phyloP scores from a whole-genome alignment of 169 alveolate species.

The Plasmodium billcollinsi region DNA sequence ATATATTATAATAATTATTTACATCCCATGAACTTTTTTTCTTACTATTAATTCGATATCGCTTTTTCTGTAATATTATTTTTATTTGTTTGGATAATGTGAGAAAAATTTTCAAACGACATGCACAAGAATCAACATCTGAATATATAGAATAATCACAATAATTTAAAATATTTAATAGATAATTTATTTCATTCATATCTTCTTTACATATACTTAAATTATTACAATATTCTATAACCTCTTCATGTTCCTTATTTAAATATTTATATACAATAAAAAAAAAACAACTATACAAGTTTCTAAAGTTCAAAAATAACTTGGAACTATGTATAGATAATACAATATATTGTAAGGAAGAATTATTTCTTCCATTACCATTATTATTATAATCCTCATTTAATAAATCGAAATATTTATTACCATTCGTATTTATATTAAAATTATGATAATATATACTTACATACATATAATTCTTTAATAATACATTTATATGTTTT shows the following conservation, averaged over 20 bases:
- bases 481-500: constrained; percentile 63
- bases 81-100: constrained; percentile 64
- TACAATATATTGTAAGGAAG: constrained; percentile 66
- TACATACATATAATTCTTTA: constrained; percentile 75
- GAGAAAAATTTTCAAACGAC: constrained; percentile 67
- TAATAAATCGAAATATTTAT: constrained; percentile 63
- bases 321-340: constrained; percentile 71
- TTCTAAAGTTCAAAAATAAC: constrained; percentile 52
- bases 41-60: constrained; percentile 17
- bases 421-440: constrained; percentile 40
- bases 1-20: constrained; percentile 65
- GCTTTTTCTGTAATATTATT: constrained; percentile 46
- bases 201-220: constrained; percentile 73
- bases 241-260: constrained; percentile 72
- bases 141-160: constrained; percentile 61
- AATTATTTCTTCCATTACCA: neutral
- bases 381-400: constrained; percentile 9
- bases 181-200: constrained; percentile 68
- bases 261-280: constrained; percentile 72
- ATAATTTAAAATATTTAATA: constrained; percentile 66
- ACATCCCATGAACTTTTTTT: constrained; percentile 23
- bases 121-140: constrained; percentile 77
- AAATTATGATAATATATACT: constrained; percentile 67
- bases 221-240: constrained; percentile 69
- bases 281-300: constrained; percentile 72